Evolutionary conservation across 805 yeast species (phyloP).

Genomic region (Pichia nanzhaoensis): DNA sequence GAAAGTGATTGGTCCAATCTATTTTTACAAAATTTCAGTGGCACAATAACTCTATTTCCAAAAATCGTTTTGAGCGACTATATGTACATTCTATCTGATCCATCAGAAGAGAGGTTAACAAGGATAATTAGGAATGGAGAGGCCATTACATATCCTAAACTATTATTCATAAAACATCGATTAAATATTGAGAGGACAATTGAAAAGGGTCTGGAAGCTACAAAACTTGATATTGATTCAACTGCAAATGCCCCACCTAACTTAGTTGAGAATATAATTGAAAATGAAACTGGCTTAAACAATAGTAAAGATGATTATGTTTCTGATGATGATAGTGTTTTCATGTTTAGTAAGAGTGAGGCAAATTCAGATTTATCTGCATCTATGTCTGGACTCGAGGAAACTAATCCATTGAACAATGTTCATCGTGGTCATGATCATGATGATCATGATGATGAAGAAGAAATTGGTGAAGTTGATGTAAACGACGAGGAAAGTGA

Average conservation of each 20-base stretch:
- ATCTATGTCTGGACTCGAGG: no score
- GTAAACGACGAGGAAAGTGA: neutral
- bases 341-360: neutral
- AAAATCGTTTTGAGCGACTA: conserved; percentile 53
- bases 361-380: neutral
- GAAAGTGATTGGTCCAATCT: conserved; percentile 79
- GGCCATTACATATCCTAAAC: conserved; percentile 56
- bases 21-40: conserved; percentile 68
- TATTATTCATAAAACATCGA: conserved; percentile 59
- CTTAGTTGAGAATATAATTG: conserved; percentile 7
- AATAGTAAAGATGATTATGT: neutral
- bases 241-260: conserved; percentile 8
- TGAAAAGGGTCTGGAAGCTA: conserved; percentile 36
- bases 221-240: conserved; percentile 9
- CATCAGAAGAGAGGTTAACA: conserved; percentile 49
- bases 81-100: conserved; percentile 60
- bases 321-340: neutral
- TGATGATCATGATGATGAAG: conserved; percentile 1
- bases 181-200: conserved; percentile 59
- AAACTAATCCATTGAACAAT: neutral
- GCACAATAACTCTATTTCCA: conserved; percentile 75
- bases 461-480: neutral
- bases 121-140: conserved; percentile 58
- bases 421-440: neutral
- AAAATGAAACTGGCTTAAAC: neutral